phyloP scores from a whole-genome alignment of 2,329 filamentous ascomycete genomes.

The Metarhizium brunneum region DNA sequence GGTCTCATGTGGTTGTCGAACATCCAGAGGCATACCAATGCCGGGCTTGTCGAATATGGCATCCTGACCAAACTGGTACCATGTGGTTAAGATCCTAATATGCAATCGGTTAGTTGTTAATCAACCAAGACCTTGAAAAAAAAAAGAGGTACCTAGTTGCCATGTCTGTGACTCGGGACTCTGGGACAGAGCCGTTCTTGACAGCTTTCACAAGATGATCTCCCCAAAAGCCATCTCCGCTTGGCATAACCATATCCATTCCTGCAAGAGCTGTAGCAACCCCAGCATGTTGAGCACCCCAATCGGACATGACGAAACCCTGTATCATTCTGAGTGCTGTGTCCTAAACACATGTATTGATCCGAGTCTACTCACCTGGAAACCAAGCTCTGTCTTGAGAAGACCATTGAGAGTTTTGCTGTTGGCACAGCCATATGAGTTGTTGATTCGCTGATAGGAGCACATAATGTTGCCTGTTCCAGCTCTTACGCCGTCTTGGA shows the following conservation, averaged over 20 bases:
- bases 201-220: constrained; percentile 50
- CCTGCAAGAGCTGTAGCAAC: constrained; percentile 54
- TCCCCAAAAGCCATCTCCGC: constrained; percentile 29
- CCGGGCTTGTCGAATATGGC: constrained; percentile 35
- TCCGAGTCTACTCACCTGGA: constrained; percentile 27
- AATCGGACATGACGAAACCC: constrained; percentile 61
- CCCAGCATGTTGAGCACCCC: constrained; percentile 57
- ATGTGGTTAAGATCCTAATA: constrained; percentile 38
- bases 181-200: constrained; percentile 47
- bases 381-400: constrained; percentile 52
- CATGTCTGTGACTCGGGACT: constrained; percentile 52
- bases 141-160: constrained; percentile 27
- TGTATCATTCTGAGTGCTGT: constrained; percentile 14
- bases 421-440: constrained; percentile 63
- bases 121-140: neutral
- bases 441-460: constrained; percentile 64
- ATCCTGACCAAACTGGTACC: constrained; percentile 47
- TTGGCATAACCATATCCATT: constrained; percentile 64
- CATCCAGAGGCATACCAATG: constrained; percentile 39
- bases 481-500: constrained; percentile 56
- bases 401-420: constrained; percentile 57
- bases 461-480: constrained; percentile 50
- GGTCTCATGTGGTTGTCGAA: constrained; percentile 39
- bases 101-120: neutral
- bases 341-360: neutral